These are phyloP conservation scores for Nicotiana obtusifolia DNA, from an alignment of 257 asterid species.

Conservation along the genomic window DNA sequence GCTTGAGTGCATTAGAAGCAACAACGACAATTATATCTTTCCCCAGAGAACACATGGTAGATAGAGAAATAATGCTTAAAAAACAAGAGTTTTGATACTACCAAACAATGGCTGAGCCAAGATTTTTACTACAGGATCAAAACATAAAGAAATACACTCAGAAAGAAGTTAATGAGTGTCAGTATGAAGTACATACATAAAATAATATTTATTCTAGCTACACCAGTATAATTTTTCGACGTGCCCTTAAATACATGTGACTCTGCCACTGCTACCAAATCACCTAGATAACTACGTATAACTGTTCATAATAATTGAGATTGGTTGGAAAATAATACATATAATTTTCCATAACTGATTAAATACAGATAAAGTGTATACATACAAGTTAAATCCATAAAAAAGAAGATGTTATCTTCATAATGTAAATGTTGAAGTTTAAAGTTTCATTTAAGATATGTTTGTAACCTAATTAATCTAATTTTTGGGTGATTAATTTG, in stretches of 20 bases:
- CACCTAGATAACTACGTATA: background rate
- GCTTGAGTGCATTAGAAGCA: background rate
- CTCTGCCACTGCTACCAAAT: background rate
- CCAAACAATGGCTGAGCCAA: too few species aligned
- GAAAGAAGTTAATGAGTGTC: too few species aligned
- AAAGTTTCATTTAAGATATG: background rate
- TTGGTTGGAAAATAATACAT: too few species aligned
- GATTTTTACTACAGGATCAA: fast-evolving
- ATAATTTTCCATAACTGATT: too few species aligned
- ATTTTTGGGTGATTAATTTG: background rate
- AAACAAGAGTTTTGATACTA: too few species aligned
- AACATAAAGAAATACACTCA: too few species aligned
- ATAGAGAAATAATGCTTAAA: background rate
- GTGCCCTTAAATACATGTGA: too few species aligned
- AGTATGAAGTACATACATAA: too few species aligned
- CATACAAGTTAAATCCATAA: too few species aligned
- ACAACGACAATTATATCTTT: background rate
- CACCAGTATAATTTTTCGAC: too few species aligned
- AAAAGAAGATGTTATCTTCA: background rate
- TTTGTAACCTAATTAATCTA: background rate
- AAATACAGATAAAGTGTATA: too few species aligned
- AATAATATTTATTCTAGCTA: too few species aligned
- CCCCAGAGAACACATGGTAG: background rate
- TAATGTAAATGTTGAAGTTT: background rate
- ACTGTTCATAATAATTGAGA: background rate